Percentiles rank a stretch among this genome's conserved stretches.
These are phyloP conservation scores for Neoascochyta sp. DNA, from an alignment of 2,329 filamentous ascomycete genomes.

Conservation along the genomic window DNA sequence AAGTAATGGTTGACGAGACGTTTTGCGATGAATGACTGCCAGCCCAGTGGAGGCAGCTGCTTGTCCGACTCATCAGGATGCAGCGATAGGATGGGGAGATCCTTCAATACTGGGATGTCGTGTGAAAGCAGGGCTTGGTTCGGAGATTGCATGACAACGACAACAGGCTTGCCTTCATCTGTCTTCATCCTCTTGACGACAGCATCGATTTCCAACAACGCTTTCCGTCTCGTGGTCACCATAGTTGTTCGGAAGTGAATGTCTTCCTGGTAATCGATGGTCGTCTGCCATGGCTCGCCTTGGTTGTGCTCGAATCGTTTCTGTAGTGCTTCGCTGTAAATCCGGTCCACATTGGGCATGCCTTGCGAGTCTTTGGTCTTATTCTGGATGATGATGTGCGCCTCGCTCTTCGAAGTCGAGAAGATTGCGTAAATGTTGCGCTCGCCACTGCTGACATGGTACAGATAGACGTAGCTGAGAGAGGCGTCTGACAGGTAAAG, in stretches of 20 bases:
- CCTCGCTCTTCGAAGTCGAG: conserved; percentile 74
- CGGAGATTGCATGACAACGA: conserved; percentile 88
- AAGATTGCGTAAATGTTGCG: conserved; percentile 92
- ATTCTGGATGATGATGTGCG: conserved; percentile 84
- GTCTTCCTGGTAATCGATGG: conserved; percentile 82
- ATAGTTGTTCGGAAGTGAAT: conserved; percentile 82
- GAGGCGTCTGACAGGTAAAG: conserved; percentile 73
- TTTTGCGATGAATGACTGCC: conserved; percentile 86
- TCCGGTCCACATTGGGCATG: conserved; percentile 82
- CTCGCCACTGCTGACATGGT: conserved; percentile 87
- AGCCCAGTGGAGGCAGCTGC: conserved; percentile 84
- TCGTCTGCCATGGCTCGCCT: conserved; percentile 70
- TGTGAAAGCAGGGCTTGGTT: conserved; percentile 77
- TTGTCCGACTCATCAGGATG: conserved; percentile 80
- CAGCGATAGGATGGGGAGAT: conserved; percentile 78
- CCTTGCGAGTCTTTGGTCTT: conserved; percentile 76
- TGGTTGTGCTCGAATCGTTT: conserved; percentile 63
- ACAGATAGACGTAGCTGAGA: conserved; percentile 84
- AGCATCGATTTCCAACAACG: conserved; percentile 82
- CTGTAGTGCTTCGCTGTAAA: conserved; percentile 74
- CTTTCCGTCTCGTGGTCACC: conserved; percentile 84
- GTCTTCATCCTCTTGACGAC: conserved; percentile 84
- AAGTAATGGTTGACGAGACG: conserved; percentile 86
- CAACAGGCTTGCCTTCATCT: conserved; percentile 73
- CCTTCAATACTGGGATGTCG: conserved; percentile 77